These are phyloP conservation scores for Dictyostelium discoideum DNA, from an alignment of 78 protist genomes.

Conservation along the genomic window dicty_2.7 NC_007091.3:2154501-2155000, in stretches of 20 bases:
- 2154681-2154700: conserved; percentile 43
- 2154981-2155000: conserved; percentile 15
- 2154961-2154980: conserved; percentile 4
- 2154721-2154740: conserved; percentile 93
- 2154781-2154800: conserved; percentile 32
- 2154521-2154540: conserved; percentile 23
- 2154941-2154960: not conserved
- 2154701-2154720: conserved; percentile 23
- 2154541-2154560: conserved; percentile 24
- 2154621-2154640: conserved; percentile 84
- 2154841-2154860: conserved; percentile 89
- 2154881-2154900: not conserved
- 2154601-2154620: conserved; percentile 83
- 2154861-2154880: conserved; percentile 10
- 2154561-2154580: conserved; percentile 53
- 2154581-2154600: conserved; percentile 46
- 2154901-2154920: not conserved
- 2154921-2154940: not conserved
- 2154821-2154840: conserved; percentile 34
- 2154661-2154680: conserved; percentile 15
- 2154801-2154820: not conserved
- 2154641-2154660: conserved; percentile 45
- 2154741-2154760: conserved; percentile 97
- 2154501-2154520: conserved; percentile 89
- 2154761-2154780: conserved; percentile 95